Conservation (phyloP, 169 alveolate species). For the Cytauxzoon felis region DNA sequence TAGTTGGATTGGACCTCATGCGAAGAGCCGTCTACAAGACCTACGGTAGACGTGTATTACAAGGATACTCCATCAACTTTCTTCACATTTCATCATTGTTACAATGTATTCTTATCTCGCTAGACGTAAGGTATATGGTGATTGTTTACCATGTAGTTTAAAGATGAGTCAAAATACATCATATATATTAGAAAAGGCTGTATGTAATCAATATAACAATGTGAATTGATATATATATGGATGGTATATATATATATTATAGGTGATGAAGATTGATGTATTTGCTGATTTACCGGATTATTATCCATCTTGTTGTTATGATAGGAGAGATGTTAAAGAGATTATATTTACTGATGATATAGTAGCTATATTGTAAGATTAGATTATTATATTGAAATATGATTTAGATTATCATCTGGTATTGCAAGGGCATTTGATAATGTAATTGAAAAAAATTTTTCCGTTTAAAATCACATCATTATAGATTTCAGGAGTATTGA, state of each 20-base stretch:
- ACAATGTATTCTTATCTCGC: constrained; percentile 16
- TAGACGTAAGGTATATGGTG: constrained; percentile 29
- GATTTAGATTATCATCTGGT: constrained; percentile 49
- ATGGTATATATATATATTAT: constrained; percentile 13
- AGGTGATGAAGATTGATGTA: constrained; percentile 58
- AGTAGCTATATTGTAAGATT: constrained; percentile 57
- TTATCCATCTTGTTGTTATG: constrained; percentile 37
- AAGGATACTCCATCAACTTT: too few relatives aligned
- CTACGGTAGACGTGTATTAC: too few relatives aligned
- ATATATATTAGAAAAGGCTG: constrained; percentile 6
- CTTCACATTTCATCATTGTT: too few relatives aligned
- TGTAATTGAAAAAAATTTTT: constrained; percentile 17
- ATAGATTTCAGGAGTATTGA: constrained; percentile 42
- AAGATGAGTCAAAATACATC: constrained; percentile 2
- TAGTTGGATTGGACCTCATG: too few relatives aligned
- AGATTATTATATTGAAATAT: not conserved
- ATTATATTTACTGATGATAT: constrained; percentile 64
- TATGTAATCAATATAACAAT: not conserved
- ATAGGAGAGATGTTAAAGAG: constrained; percentile 65
- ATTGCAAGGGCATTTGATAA: constrained; percentile 68
- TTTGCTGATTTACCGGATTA: constrained; percentile 58
- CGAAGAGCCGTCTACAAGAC: too few relatives aligned
- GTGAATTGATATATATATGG: constrained; percentile 37
- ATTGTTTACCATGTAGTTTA: constrained; percentile 23
- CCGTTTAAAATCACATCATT: constrained; percentile 13